Evolutionary conservation across 176 grass and related monocot genomes (phyloP).

Genomic region (Zoysia japonica): DNA sequence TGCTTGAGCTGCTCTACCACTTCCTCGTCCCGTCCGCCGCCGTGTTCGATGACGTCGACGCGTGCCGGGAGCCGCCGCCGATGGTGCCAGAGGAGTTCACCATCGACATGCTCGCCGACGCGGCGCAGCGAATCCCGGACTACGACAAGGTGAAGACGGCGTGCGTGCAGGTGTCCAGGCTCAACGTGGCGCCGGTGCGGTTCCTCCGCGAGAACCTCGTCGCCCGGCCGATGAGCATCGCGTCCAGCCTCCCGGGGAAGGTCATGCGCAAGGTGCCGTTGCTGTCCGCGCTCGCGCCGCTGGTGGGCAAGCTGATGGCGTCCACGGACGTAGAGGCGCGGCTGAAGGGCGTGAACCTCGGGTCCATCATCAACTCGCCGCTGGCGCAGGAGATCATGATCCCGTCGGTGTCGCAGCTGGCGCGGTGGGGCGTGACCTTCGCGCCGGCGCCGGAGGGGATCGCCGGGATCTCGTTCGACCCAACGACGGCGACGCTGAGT

Average conservation of each 20-base stretch:
- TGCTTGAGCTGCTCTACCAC: slow-evolving; percentile 22
- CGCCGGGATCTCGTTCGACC: background rate
- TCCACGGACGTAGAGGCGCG: background rate
- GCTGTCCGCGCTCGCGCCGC: background rate
- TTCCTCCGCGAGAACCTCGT: background rate
- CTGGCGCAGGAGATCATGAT: slow-evolving; percentile 31
- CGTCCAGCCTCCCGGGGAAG: background rate
- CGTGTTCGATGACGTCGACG: background rate
- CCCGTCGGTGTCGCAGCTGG: background rate
- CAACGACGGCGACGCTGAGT: background rate
- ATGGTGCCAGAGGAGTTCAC: background rate
- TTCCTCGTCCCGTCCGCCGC: slow-evolving; percentile 3
- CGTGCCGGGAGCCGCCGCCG: background rate
- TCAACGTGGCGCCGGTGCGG: background rate
- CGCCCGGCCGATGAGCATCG: background rate
- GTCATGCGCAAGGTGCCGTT: background rate
- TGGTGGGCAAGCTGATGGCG: slow-evolving; percentile 11
- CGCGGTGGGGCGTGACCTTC: slow-evolving; percentile 2
- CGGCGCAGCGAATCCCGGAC: background rate
- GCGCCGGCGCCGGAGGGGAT: slow-evolving; percentile 42
- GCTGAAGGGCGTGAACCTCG: slow-evolving; percentile 5
- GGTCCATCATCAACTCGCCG: background rate
- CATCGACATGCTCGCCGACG: background rate
- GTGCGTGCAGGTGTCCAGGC: background rate
- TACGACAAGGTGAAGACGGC: slow-evolving; percentile 1